phyloP scores from a whole-genome alignment of 192 early-diverging fungal species.

The Coemansia reversa region DNA sequence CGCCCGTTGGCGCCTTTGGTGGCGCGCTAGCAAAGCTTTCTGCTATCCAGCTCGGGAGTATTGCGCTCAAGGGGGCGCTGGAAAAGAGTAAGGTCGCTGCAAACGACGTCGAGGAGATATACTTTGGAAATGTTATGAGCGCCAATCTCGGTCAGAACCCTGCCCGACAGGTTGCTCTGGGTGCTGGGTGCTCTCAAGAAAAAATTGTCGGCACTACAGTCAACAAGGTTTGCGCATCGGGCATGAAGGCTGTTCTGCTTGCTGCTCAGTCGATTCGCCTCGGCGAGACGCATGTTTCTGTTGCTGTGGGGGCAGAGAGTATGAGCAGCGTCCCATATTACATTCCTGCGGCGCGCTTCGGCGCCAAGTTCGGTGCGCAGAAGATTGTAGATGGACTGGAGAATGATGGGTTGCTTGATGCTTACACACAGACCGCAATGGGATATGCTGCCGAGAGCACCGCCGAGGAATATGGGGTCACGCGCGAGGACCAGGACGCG shows the following conservation, averaged over 20 bases:
- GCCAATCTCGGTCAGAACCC: constrained; percentile 85
- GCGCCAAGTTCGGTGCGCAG: constrained; percentile 72
- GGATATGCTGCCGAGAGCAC: constrained; percentile 79
- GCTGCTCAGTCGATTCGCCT: constrained; percentile 74
- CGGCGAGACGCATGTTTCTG: constrained; percentile 68
- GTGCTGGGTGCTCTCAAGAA: constrained; percentile 63
- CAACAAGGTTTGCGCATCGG: constrained; percentile 83
- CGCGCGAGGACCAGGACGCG: constrained; percentile 79
- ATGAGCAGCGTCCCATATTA: constrained; percentile 86
- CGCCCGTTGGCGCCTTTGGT: constrained; percentile 89
- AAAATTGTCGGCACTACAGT: constrained; percentile 71
- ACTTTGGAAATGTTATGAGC: constrained; percentile 76
- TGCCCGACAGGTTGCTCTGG: constrained; percentile 76
- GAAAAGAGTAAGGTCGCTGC: constrained; percentile 60
- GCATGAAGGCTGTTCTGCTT: constrained; percentile 76
- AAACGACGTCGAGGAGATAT: constrained; percentile 69
- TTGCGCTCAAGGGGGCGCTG: constrained; percentile 77
- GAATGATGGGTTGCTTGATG: constrained; percentile 75
- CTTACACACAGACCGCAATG: constrained; percentile 72
- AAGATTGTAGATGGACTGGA: constrained; percentile 74
- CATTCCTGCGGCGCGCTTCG: constrained; percentile 73
- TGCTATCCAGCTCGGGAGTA: constrained; percentile 80
- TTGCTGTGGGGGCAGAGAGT: constrained; percentile 77
- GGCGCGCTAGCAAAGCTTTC: constrained; percentile 81
- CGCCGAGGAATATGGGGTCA: constrained; percentile 73